Base-by-base conservation (phyloP, 2,329 filamentous ascomycete species). In the Mycosphaerella sp. region DNA sequence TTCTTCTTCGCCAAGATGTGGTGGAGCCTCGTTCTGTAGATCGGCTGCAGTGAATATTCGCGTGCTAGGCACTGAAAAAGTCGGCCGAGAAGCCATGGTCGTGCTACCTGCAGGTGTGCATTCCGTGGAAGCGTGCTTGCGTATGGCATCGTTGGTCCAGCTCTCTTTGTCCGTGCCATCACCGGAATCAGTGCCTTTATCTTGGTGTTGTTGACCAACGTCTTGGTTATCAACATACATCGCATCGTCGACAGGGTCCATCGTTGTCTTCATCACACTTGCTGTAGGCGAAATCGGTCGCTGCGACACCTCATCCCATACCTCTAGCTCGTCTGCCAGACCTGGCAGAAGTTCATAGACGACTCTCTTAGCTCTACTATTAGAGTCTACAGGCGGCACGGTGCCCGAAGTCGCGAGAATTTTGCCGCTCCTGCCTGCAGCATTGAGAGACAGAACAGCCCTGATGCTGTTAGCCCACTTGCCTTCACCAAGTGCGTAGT, bases 261-360 rank as follows among this genome's bases (percentile, higher is more conserved):
- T 32, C 9, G 30, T 10, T 3, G 30, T 32, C 13, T n/a, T 32
- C 30, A 10, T n/a, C n/a, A n/a, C n/a, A n/a, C n/a, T n/a, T 18
- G 10, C n/a, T 12, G 16, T 8, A 14, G 41, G 48, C 21, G 14
- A 44, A 10, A n/a, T 41, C 13, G 57, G 57, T 46, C 51, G 41
- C 47, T 59, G 53, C 36, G 59, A 52, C 32, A 50, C 45, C 30
- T 58, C 52, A 51, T 63, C 59, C 65, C 65, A 64, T 6, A 52
- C 56, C 30, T 58, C 53, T 27, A 61, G 40, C 37, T 43, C 52
- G 2, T 59, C 49, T 6, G 54, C 59, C 30, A 53, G 32, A 2
- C 55, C 59, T 0, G 59, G 55, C 6, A 58, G 49, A 13, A 67
- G 41, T 21, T 55, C 48, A 13, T 56, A 64, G 51, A 49, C 14